Percentiles rank a stretch among this genome's conserved stretches.
phyloP scores from a whole-genome alignment of 1,284 basidiomycete genomes.

The Xerocomus cyaneibrunnescens region DNA sequence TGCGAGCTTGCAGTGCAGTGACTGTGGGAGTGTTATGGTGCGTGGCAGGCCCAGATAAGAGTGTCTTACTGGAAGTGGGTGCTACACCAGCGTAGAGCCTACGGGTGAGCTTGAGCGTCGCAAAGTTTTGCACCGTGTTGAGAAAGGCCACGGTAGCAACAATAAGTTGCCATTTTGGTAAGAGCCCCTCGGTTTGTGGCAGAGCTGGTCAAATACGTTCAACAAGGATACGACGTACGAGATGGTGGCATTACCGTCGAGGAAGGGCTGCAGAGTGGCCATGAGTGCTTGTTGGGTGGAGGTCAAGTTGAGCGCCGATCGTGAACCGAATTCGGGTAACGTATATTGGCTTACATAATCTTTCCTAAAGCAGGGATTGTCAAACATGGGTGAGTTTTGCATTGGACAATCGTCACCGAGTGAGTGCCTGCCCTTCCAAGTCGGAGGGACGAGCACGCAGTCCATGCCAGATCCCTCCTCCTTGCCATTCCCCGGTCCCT shows the following conservation, averaged over 20 bases:
- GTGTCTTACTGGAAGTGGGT: constrained; percentile 40
- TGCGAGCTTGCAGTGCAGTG: constrained; percentile 79
- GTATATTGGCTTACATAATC: constrained; percentile 27
- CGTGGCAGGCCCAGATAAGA: not conserved
- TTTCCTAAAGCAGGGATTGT: constrained; percentile 25
- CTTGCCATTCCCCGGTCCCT: constrained; percentile 29
- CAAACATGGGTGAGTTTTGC: constrained; percentile 25
- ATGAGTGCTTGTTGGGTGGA: constrained; percentile 9
- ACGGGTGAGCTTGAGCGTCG: constrained; percentile 74
- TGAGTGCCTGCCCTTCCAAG: constrained; percentile 13
- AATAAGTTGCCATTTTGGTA: constrained; percentile 86
- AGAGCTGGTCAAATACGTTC: constrained; percentile 42
- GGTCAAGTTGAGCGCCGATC: constrained; percentile 18
- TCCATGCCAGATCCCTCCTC: constrained; percentile 35
- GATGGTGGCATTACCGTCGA: constrained; percentile 22
- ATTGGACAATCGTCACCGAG: constrained; percentile 12
- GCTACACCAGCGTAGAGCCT: constrained; percentile 71
- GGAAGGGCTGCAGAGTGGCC: constrained; percentile 17
- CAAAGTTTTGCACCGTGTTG: constrained; percentile 83
- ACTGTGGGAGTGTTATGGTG: constrained; percentile 48
- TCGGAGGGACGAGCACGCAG: constrained; percentile 24
- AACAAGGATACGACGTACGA: not conserved
- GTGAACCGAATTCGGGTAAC: not conserved
- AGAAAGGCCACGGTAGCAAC: constrained; percentile 75
- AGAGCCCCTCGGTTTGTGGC: constrained; percentile 62